Percentiles rank a stretch among this genome's conserved stretches.
phyloP scores from a whole-genome alignment of 1,139 yeast species.

The Geotrichum candidum region DNA sequence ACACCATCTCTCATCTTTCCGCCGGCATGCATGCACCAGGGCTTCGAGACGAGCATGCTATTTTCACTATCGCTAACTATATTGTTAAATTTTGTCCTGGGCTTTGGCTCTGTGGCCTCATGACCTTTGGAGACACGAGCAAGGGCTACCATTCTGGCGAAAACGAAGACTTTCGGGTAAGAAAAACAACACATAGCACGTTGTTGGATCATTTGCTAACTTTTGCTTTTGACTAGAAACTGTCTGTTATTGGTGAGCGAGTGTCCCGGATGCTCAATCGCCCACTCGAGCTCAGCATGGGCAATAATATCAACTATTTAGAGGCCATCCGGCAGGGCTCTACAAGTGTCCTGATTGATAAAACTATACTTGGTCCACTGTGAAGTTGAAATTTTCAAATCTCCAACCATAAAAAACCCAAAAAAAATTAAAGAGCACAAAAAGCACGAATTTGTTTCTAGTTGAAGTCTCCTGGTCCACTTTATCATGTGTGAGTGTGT shows the following conservation, averaged over 20 bases:
- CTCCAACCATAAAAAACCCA: neutral
- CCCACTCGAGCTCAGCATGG: conserved; percentile 76
- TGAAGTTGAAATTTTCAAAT: neutral
- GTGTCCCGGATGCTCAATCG: conserved; percentile 44
- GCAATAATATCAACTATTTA: conserved; percentile 85
- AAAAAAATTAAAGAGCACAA: neutral
- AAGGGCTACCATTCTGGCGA: conserved; percentile 43
- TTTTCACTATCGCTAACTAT: conserved; percentile 43
- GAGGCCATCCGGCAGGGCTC: conserved; percentile 91
- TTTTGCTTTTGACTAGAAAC: conserved; percentile 22
- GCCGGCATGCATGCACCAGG: neutral
- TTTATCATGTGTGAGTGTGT: neutral
- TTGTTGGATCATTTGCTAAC: neutral
- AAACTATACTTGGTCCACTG: conserved; percentile 78
- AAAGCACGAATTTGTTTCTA: neutral
- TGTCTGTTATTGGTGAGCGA: conserved; percentile 45
- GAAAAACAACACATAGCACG: neutral
- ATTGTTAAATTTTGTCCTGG: conserved; percentile 50
- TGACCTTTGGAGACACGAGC: conserved; percentile 94
- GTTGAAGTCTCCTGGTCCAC: neutral
- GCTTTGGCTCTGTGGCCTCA: conserved; percentile 64
- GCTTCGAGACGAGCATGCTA: conserved; percentile 37
- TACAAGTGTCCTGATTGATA: conserved; percentile 83
- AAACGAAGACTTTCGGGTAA: conserved; percentile 60
- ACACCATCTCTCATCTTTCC: conserved; percentile 52